A percentile compares a stretch with the other conserved stretches of the same genome.
These are phyloP conservation scores for Austroboletus festivus DNA, from an alignment of 768 basidiomycete species.

Conservation along the genomic window DNA sequence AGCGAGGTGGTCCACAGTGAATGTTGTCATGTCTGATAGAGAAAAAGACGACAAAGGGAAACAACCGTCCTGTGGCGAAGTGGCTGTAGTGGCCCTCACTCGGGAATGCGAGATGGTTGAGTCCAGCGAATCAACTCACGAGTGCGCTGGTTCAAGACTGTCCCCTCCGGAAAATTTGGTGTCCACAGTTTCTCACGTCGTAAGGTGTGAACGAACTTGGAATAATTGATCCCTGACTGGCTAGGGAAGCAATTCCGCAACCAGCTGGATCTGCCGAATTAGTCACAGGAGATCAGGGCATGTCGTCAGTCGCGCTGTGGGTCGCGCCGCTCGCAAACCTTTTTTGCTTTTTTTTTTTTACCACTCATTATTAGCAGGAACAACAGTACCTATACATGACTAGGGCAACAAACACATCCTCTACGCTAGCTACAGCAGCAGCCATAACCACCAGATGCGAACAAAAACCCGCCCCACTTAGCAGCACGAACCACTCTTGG, in stretches of 20 bases:
- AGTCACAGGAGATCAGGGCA: constrained; percentile 89
- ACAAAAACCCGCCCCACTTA: constrained; percentile 27
- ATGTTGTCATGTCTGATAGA: background rate
- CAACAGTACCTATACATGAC: constrained; percentile 17
- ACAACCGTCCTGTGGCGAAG: constrained; percentile 46
- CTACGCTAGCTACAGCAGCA: constrained; percentile 3
- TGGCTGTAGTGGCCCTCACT: constrained; percentile 80
- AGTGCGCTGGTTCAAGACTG: constrained; percentile 93
- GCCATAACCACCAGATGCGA: constrained; percentile 8
- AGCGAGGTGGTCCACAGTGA: background rate
- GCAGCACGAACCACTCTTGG: constrained; percentile 64
- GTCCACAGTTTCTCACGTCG: constrained; percentile 60
- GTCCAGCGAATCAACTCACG: constrained; percentile 55
- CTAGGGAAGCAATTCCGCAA: constrained; percentile 95
- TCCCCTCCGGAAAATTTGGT: constrained; percentile 96
- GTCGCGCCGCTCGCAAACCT: constrained; percentile 78
- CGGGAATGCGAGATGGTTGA: constrained; percentile 74
- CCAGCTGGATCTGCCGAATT: constrained; percentile 84
- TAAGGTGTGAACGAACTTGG: constrained; percentile 67
- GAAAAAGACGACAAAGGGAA: background rate
- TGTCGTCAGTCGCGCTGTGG: constrained; percentile 81
- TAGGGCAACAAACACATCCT: constrained; percentile 11
- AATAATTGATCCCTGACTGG: constrained; percentile 82
- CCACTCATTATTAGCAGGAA: constrained; percentile 26
- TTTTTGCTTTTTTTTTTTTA: too few species aligned